phyloP scores from a whole-genome alignment of 495 filamentous ascomycete species.

The Aspergillus bertholletiae region DNA sequence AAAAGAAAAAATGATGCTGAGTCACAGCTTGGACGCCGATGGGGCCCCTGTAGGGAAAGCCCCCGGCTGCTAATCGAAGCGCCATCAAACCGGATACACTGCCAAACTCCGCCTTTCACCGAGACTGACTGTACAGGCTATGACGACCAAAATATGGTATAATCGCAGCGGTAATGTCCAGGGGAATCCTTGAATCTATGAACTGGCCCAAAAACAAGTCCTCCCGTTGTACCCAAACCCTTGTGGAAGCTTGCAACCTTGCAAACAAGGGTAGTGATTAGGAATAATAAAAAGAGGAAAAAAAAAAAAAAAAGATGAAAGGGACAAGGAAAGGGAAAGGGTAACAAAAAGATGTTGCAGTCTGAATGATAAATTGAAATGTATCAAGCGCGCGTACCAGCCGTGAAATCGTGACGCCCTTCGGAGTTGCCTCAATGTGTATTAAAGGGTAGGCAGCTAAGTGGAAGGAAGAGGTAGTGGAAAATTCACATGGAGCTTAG shows the following conservation, averaged over 20 bases:
- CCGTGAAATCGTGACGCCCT: slow-evolving; percentile 18
- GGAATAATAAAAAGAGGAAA: neutral
- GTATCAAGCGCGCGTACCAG: slow-evolving; percentile 16
- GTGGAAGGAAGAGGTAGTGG: slow-evolving; percentile 1
- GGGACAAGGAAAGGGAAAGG: neutral
- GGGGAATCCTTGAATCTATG: slow-evolving; percentile 9
- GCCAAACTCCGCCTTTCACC: slow-evolving; percentile 13
- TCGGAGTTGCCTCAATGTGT: neutral
- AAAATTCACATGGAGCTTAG: slow-evolving; percentile 26
- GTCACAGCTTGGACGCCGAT: slow-evolving; percentile 46
- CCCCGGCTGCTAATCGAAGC: slow-evolving; percentile 12
- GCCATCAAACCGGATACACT: slow-evolving; percentile 14
- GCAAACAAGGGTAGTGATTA: neutral
- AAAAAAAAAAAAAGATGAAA: slow-evolving; percentile 10
- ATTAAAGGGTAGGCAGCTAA: neutral
- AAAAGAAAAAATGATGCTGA: slow-evolving; percentile 31
- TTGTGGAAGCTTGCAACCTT: neutral
- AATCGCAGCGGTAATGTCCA: slow-evolving; percentile 1
- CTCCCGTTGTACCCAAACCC: slow-evolving; percentile 11
- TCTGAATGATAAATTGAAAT: slow-evolving; percentile 14
- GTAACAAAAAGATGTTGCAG: slow-evolving; percentile 10
- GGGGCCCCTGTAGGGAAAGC: slow-evolving; percentile 5
- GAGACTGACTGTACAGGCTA: slow-evolving; percentile 16
- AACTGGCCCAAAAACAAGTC: slow-evolving; percentile 2
- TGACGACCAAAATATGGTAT: slow-evolving; percentile 1